Percentiles rank a stretch among this genome's conserved stretches.
phyloP scores from a whole-genome alignment of 2,329 filamentous ascomycete species.

The Thielaviopsis euricoi region DNA sequence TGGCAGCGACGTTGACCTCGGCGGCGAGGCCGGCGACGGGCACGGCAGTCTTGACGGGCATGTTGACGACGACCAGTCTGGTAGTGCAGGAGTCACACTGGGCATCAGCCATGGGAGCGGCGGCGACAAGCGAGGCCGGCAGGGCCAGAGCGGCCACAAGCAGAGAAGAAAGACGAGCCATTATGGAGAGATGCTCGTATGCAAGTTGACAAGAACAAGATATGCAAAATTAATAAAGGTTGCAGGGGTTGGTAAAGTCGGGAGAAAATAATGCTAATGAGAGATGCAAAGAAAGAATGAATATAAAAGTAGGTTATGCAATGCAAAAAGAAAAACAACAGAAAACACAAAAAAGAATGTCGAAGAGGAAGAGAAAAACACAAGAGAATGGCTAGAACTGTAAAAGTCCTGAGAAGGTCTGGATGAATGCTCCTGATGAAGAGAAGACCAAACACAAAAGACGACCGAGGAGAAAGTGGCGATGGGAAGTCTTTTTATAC shows the following conservation, averaged over 20 bases:
- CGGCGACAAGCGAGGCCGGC: constrained; percentile 1
- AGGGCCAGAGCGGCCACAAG: constrained; percentile 6
- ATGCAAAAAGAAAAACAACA: background rate
- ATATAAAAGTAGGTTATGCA: background rate
- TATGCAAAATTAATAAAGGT: background rate
- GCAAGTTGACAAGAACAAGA: background rate
- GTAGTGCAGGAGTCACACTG: background rate
- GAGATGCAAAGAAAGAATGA: background rate
- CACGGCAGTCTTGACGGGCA: background rate
- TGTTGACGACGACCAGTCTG: background rate
- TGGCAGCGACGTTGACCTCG: background rate
- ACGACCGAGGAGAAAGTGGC: background rate
- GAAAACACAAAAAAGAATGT: background rate
- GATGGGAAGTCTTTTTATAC: constrained; percentile 2
- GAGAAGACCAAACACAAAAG: background rate
- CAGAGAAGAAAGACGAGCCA: constrained; percentile 3
- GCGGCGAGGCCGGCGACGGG: background rate
- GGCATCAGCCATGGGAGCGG: background rate
- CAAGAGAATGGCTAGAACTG: constrained; percentile 7
- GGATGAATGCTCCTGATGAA: constrained; percentile 2
- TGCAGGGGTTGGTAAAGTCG: no score
- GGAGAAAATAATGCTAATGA: constrained; percentile 1
- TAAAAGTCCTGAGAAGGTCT: constrained; percentile 4
- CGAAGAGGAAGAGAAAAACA: background rate
- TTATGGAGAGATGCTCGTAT: background rate